A percentile compares a stretch with the other conserved stretches of the same genome.
phyloP scores from a whole-genome alignment of 768 basidiomycete genomes.

The Termitomyces sp. region DNA sequence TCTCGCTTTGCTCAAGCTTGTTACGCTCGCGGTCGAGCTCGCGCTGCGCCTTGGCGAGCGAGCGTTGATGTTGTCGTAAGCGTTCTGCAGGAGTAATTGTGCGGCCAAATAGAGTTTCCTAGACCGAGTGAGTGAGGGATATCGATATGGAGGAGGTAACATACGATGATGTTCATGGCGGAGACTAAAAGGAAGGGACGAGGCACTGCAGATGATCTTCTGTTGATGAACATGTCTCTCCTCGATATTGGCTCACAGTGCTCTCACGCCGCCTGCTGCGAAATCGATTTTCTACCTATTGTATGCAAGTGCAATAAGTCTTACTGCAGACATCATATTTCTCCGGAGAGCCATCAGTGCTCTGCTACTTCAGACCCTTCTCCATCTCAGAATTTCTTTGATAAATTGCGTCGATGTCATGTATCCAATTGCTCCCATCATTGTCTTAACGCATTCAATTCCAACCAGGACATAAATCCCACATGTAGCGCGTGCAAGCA shows the following conservation, averaged over 20 bases:
- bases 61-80: slow-evolving; percentile 92
- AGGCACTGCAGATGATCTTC: neutral
- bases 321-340: slow-evolving; percentile 64
- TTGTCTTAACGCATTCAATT: slow-evolving; percentile 38
- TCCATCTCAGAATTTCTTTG: slow-evolving; percentile 9
- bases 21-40: slow-evolving; percentile 94
- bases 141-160: slow-evolving; percentile 16
- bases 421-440: slow-evolving; percentile 46
- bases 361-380: slow-evolving; percentile 8
- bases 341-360: slow-evolving; percentile 59
- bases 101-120: slow-evolving; percentile 96
- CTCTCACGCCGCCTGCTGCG: slow-evolving; percentile 49
- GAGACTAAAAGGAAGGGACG: slow-evolving; percentile 13
- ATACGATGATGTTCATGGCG: slow-evolving; percentile 77
- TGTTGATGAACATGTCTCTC: slow-evolving; percentile 24
- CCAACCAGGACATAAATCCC: slow-evolving; percentile 20
- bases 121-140: slow-evolving; percentile 8
- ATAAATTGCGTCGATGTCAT: slow-evolving; percentile 44
- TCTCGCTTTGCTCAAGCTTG: slow-evolving; percentile 94
- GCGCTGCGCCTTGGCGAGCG: slow-evolving; percentile 93
- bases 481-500: slow-evolving; percentile 48
- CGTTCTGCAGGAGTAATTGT: slow-evolving; percentile 95
- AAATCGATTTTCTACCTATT: slow-evolving; percentile 76
- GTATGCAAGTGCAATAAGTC: slow-evolving; percentile 51
- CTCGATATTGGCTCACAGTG: slow-evolving; percentile 62